Conservation (phyloP, 2,329 filamentous ascomycete genomes). For the Chaetoscypha palmicola region DNA sequence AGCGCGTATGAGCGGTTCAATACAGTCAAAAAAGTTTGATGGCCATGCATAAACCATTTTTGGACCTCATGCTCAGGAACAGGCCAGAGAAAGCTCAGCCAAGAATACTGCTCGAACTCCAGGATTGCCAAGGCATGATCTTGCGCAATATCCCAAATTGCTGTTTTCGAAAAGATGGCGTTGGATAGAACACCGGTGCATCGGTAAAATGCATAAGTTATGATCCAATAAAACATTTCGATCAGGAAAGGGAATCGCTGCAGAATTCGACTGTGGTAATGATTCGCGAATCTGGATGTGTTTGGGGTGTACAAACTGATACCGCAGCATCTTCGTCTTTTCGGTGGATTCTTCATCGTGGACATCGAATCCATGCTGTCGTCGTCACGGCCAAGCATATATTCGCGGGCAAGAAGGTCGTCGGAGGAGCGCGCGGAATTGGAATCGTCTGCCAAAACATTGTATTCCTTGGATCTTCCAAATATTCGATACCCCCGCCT, state of each 20-base stretch:
- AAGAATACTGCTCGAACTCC: conserved; percentile 45
- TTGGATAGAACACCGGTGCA: conserved; percentile 26
- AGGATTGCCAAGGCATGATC: conserved; percentile 48
- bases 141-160: conserved; percentile 49
- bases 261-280: conserved; percentile 55
- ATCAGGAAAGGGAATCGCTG: conserved; percentile 60
- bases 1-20: conserved; percentile 53
- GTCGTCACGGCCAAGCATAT: conserved; percentile 20
- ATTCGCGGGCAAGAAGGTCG: conserved; percentile 24
- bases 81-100: conserved; percentile 45
- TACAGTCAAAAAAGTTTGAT: conserved; percentile 45
- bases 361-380: conserved; percentile 21
- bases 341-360: conserved; percentile 35
- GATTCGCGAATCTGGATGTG: conserved; percentile 51
- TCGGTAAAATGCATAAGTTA: conserved; percentile 36
- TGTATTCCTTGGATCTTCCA: conserved; percentile 12
- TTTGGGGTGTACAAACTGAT: conserved; percentile 46
- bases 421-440: conserved; percentile 27
- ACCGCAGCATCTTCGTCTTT: conserved; percentile 46
- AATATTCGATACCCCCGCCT: conserved; percentile 25
- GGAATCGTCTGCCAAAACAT: conserved; percentile 23
- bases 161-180: conserved; percentile 32
- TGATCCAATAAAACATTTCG: conserved; percentile 62
- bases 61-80: conserved; percentile 46
- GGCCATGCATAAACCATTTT: conserved; percentile 48